A percentile compares a stretch with the other conserved stretches of the same genome.
Evolutionary conservation across 108 stramenopile genomes (phyloP).

Genomic region (Mayamaea pseudoterrestris): DNA sequence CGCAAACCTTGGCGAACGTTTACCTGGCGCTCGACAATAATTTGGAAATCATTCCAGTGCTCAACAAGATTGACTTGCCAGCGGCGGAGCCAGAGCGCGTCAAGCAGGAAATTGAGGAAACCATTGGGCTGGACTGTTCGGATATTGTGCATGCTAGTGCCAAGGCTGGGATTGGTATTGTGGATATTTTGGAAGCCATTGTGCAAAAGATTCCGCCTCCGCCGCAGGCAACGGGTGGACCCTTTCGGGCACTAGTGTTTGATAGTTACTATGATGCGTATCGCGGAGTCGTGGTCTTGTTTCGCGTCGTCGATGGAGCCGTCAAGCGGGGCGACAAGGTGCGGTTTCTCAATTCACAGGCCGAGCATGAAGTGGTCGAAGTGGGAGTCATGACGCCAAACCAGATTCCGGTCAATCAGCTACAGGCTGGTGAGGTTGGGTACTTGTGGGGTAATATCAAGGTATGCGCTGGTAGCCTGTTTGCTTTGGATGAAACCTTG

Average conservation of each 20-base stretch:
- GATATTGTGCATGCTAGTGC: slow-evolving; percentile 82
- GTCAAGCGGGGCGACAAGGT: slow-evolving; percentile 74
- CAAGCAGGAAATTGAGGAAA: slow-evolving; percentile 84
- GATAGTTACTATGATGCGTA: slow-evolving; percentile 95
- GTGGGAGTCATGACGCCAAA: slow-evolving; percentile 89
- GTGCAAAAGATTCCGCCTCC: slow-evolving; percentile 86
- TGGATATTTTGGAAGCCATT: slow-evolving; percentile 90
- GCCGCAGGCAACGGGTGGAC: slow-evolving; percentile 20
- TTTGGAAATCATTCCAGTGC: slow-evolving; percentile 94
- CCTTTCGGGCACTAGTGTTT: slow-evolving; percentile 85
- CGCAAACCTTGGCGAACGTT: slow-evolving; percentile 98
- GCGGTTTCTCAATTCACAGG: slow-evolving; percentile 50
- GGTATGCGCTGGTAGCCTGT: too few species aligned
- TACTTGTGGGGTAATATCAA: slow-evolving; percentile 89
- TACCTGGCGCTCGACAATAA: slow-evolving; percentile 94
- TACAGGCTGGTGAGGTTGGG: slow-evolving; percentile 89
- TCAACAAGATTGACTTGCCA: slow-evolving; percentile 98
- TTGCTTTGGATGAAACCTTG: too few species aligned
- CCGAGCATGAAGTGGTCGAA: slow-evolving; percentile 86
- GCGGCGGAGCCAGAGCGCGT: slow-evolving; percentile 96
- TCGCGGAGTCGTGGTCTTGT: slow-evolving; percentile 91
- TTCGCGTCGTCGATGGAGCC: slow-evolving; percentile 90
- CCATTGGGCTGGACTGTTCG: slow-evolving; percentile 87
- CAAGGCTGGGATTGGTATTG: slow-evolving; percentile 88
- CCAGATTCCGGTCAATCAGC: slow-evolving; percentile 57